phyloP scores from a whole-genome alignment of 805 yeast species.

The Wickerhamomyces subpelliculosus region DNA sequence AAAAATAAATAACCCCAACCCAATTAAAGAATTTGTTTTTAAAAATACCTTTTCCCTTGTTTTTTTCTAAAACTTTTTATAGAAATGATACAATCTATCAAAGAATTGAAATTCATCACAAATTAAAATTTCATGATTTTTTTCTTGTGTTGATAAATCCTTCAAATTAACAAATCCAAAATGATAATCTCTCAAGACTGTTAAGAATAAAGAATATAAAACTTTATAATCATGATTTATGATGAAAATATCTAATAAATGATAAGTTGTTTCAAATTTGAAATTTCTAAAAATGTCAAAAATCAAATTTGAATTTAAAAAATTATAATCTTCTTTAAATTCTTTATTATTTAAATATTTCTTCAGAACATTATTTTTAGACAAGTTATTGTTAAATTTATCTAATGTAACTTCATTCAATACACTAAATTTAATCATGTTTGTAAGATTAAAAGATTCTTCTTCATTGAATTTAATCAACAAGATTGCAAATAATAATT shows the following conservation, averaged over 20 bases:
- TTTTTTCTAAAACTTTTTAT: slow-evolving; percentile 17
- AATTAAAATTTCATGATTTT: slow-evolving; percentile 4
- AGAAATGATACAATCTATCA: slow-evolving; percentile 11
- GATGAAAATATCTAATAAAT: slow-evolving; percentile 15
- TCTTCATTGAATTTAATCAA: slow-evolving; percentile 15
- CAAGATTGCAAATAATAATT: slow-evolving; percentile 21
- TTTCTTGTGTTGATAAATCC: slow-evolving; percentile 11
- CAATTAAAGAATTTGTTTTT: too few species aligned
- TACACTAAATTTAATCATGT: slow-evolving; percentile 9
- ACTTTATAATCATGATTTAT: slow-evolving; percentile 29
- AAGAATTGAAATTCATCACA: slow-evolving; percentile 15
- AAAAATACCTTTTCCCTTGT: too few species aligned
- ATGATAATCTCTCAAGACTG: slow-evolving; percentile 41
- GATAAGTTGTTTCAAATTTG: slow-evolving; percentile 9
- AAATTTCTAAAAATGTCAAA: slow-evolving; percentile 6
- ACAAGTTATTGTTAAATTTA: slow-evolving; percentile 14
- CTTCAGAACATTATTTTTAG: slow-evolving; percentile 8
- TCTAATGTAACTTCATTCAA: slow-evolving; percentile 8
- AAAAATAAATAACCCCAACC: too few species aligned
- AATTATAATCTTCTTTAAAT: slow-evolving; percentile 5
- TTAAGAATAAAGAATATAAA: slow-evolving; percentile 31
- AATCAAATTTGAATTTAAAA: slow-evolving; percentile 5
- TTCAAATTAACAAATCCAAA: slow-evolving; percentile 38
- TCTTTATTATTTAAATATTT: slow-evolving; percentile 7
- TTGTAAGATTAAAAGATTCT: slow-evolving; percentile 16